Base-by-base conservation (phyloP, 257 asterid species). In the Solanum verrucosum region DNA sequence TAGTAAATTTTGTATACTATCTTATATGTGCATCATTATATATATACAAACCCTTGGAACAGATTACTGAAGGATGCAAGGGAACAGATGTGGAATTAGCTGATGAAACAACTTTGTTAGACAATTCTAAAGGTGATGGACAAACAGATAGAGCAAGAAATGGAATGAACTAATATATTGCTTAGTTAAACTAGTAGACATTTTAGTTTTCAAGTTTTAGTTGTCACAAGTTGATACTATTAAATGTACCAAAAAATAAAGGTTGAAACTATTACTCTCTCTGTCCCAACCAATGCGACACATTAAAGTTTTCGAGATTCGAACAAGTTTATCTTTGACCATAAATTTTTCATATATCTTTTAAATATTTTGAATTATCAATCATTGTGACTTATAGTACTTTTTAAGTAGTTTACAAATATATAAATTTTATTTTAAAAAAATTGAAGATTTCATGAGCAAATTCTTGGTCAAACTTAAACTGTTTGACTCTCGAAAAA, bases 1-100 rank as follows among this genome's bases (percentile, higher is more conserved):
- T 90, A 12, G 29, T 94, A 35, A 96, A 95, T 78, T 86, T 94
- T 35, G 63, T 93, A 7, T 95, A 96, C 73, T 96, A 92, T 89
- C 90, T 93, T 3, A 84, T 88, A 5, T 92, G 96, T 90, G 98
- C 98, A 5, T 87, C 90, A 92, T 91, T 89, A 67, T 96, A 94
- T 60, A 89, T 59, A 86, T 91, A 87, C 56, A 96, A 96, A 87
- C 93, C 95, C 1, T n/a, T 96, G n/a, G 89, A 92, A 77, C 94
- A 90, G 88, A 31, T 84, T 34, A 87, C 12, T 35, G 91, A 91
- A 25, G 59, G 31, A n/a, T 37, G 52, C 83, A 85, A 86, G 6
- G 94, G 88, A 40, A 27, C 13, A 0, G 95, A 93, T 83, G 72
- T 87, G 75, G 96, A 93, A 85, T 60, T 21, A 42, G 91, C 78